A percentile compares a stretch with the other conserved stretches of the same genome.
Conservation (phyloP, 225 moss, liverwort and hornwort species). For the Lunularia cruciata region DNA sequence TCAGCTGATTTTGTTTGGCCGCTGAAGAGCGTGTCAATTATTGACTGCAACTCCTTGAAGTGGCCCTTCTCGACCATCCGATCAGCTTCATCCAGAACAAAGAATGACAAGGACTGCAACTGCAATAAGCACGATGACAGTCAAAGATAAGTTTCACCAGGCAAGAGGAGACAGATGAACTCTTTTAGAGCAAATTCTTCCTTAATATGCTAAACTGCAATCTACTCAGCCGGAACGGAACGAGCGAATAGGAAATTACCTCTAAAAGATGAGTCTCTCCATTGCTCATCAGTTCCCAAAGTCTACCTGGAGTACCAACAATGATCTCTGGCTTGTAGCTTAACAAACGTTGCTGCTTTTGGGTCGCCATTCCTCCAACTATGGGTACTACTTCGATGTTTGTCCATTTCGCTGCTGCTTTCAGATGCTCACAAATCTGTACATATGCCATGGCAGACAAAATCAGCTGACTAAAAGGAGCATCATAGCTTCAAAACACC, state of each 20-base stretch:
- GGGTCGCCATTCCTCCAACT: slow-evolving; percentile 92
- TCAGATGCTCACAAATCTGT: slow-evolving; percentile 90
- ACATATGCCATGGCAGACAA: neutral
- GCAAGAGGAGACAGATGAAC: neutral
- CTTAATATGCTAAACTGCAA: no score
- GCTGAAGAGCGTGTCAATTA: slow-evolving; percentile 80
- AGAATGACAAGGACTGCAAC: slow-evolving; percentile 80
- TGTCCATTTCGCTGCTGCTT: slow-evolving; percentile 80
- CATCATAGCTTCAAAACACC: neutral
- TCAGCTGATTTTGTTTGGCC: slow-evolving; percentile 28
- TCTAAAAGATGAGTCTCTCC: slow-evolving; percentile 89
- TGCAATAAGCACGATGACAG: slow-evolving; percentile 27
- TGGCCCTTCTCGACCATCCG: slow-evolving; percentile 99
- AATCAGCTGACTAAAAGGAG: neutral
- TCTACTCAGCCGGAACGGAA: no score
- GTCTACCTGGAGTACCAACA: slow-evolving; percentile 91
- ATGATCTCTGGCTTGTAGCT: slow-evolving; percentile 85
- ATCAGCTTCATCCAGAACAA: slow-evolving; percentile 98
- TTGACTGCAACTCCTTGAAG: slow-evolving; percentile 88
- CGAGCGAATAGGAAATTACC: slow-evolving; percentile 35
- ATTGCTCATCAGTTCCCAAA: slow-evolving; percentile 96
- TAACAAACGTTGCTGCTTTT: slow-evolving; percentile 87
- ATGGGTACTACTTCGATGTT: slow-evolving; percentile 84
- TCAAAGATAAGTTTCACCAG: neutral
- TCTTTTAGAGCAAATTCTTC: neutral